Evolutionary conservation across 768 basidiomycete species (phyloP), one percentile per base, ranked within the genome.

Genomic region (Dacryopinax primogenitus): DNA sequence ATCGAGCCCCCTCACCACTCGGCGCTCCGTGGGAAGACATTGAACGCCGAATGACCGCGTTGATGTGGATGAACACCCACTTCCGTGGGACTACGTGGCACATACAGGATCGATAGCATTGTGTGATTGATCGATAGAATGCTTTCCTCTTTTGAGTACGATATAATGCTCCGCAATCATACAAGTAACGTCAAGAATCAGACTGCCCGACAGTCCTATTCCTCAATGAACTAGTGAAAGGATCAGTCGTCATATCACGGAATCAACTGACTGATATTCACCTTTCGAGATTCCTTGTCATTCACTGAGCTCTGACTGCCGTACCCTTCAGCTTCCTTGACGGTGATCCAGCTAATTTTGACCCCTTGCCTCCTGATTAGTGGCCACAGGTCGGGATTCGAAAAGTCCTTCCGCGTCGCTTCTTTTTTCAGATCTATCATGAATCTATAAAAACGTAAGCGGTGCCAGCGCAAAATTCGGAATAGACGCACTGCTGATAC

Each of bases 401-500:
- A 44, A 23, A 44, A 44, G 7, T 15, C 4, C 23, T 44, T 44
- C 41, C 18, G 16, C 41, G 4, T 44, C 7, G 41, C 41, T 44
- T 44, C 41, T 23, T 44, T 44, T 18, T 44, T 44, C 41, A 44
- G 41, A 18, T 44, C 41, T 15, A 44, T 44, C 41, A 44, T 44
- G 41, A 44, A 18, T 18, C 41, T 44, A 23, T 18, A 4, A 3
- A 18, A 18, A 44, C 16, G 41, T 23, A 44, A 18, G 23, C 4
- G 41, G 18, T 7, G 18, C 18, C 18, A 4, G 18, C 41, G n/a
- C n/a, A n/a, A 6, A 6, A 3, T 44, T 4, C 7, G 41, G 63
- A 16, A 37, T 28, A 33, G 28, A 77, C 82, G 69, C 68, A 87
- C 86, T 71, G 75, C 74, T 92, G 92, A 90, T 90, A 92, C 33